Evolutionary conservation across 768 basidiomycete species (phyloP).

Genomic region (Chalciporus sphaerocephalus): DNA sequence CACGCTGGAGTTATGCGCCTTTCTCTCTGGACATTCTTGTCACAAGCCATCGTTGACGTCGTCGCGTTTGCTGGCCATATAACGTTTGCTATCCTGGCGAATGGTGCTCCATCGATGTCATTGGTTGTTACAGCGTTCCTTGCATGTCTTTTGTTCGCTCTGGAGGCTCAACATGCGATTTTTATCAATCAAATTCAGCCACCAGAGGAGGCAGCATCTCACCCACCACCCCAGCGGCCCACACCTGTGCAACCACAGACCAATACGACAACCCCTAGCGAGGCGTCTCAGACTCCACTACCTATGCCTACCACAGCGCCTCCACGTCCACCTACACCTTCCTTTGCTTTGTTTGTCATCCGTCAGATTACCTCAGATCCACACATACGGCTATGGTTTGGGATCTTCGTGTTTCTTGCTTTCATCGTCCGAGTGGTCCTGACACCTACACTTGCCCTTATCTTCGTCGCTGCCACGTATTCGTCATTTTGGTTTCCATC

Average conservation of each 20-base stretch:
- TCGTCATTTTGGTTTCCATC: slow-evolving; percentile 83
- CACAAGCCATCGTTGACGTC: slow-evolving; percentile 75
- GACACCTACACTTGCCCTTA: slow-evolving; percentile 58
- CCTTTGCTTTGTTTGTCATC: slow-evolving; percentile 48
- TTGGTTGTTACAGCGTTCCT: slow-evolving; percentile 82
- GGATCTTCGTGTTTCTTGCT: slow-evolving; percentile 63
- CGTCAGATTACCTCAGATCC: slow-evolving; percentile 64
- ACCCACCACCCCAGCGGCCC: slow-evolving; percentile 20
- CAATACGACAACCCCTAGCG: slow-evolving; percentile 1
- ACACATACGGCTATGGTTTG: slow-evolving; percentile 66
- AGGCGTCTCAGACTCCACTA: slow-evolving; percentile 11
- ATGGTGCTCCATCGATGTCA: slow-evolving; percentile 76
- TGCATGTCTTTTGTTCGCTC: slow-evolving; percentile 72
- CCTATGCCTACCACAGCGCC: slow-evolving; percentile 22
- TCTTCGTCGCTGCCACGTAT: slow-evolving; percentile 67
- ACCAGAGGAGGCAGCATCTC: slow-evolving; percentile 54
- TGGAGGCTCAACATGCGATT: slow-evolving; percentile 82
- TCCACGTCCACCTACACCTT: slow-evolving; percentile 10
- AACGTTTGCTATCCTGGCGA: slow-evolving; percentile 81
- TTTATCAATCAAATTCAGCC: slow-evolving; percentile 80
- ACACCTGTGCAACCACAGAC: slow-evolving; percentile 8
- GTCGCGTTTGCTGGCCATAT: slow-evolving; percentile 86
- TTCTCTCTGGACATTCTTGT: slow-evolving; percentile 78
- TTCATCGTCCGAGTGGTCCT: slow-evolving; percentile 72
- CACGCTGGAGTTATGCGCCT: slow-evolving; percentile 75